Base-by-base conservation (phyloP, 352 stramenopile species). In the Globisporangium carolinianum region DNA sequence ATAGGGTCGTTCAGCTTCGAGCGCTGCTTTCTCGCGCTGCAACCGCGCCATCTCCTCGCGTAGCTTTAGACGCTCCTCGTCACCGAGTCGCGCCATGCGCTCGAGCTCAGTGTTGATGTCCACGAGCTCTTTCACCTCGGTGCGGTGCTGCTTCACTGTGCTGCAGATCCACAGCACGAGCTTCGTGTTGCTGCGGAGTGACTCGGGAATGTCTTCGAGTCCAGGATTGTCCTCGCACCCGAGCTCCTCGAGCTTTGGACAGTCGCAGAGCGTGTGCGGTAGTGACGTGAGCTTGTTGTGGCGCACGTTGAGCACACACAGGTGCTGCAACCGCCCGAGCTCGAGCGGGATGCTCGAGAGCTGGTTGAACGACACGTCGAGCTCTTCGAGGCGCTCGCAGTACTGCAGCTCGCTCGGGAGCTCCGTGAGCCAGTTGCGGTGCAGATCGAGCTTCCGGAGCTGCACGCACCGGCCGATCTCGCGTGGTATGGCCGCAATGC, bases 111-210 rank as follows among this genome's bases (percentile, higher is more conserved):
- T 63, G 62, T 89, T 89, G 76, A 92, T 89, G 24, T 66, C 71
- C n/a, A 84, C 73, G 46, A 92, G 76, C 71, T 89, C 75, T 37
- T 73, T 53, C 42, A 92, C 79, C 55, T 89, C 72, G 3, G 57
- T 58, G 47, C 68, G 66, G 60, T 92, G 82, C 14, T 66, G 69
- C 71, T 90, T 89, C n/a, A 86, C 71, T n/a, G 70, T 87, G 39
- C 69, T 69, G 65, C 76, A 92, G 67, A 92, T 89, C 82, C 82
- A 92, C 9, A 92, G 59, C 57, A 90, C 79, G 41, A 92, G 72
- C 57, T 75, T 74, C 8, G 79, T 89, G 60, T 86, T 90, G 61
- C 73, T 71, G 1, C 75, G 76, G 15, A 92, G 57, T 2, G 74
- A 79, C 68, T 88, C 79, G 9, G 79, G 78, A 47, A 92, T 72